Conservation (phyloP, 352 stramenopile species). For the Pilasporangium apinafurcum region DNA sequence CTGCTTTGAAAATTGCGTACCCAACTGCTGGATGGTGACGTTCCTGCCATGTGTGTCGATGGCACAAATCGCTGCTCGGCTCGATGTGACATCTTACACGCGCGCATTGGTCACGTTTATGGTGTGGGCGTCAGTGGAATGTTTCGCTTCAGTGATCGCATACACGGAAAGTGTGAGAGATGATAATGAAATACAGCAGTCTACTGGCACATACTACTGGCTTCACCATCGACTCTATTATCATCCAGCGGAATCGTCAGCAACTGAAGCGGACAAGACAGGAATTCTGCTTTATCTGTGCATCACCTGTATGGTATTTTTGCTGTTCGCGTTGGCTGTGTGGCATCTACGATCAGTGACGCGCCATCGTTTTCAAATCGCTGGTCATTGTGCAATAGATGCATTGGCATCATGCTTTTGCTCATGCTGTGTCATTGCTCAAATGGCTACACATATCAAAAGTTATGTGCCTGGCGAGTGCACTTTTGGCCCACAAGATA, state of each 20-base stretch:
- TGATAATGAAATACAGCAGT: no score
- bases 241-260: no score
- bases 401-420: slow-evolving; percentile 8
- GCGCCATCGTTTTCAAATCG: slow-evolving; percentile 4
- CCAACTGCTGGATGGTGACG: slow-evolving; percentile 24
- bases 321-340: not conserved
- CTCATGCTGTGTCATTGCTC: slow-evolving; percentile 13
- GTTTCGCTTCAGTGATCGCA: not conserved
- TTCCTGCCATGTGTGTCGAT: slow-evolving; percentile 19
- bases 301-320: not conserved
- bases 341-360: slow-evolving; percentile 1
- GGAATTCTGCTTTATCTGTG: not conserved
- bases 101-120: slow-evolving; percentile 10
- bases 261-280: no score
- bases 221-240: no score
- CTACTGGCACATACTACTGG: no score
- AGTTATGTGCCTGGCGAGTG: slow-evolving; percentile 15
- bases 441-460: slow-evolving; percentile 19
- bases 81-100: slow-evolving; percentile 9
- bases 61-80: slow-evolving; percentile 12
- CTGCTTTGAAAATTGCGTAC: slow-evolving; percentile 19
- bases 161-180: not conserved
- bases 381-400: slow-evolving; percentile 6
- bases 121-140: not conserved
- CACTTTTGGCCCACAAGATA: slow-evolving; percentile 8